phyloP scores from a whole-genome alignment of 208 protist species.

The Trichomonas vaginalis region DNA sequence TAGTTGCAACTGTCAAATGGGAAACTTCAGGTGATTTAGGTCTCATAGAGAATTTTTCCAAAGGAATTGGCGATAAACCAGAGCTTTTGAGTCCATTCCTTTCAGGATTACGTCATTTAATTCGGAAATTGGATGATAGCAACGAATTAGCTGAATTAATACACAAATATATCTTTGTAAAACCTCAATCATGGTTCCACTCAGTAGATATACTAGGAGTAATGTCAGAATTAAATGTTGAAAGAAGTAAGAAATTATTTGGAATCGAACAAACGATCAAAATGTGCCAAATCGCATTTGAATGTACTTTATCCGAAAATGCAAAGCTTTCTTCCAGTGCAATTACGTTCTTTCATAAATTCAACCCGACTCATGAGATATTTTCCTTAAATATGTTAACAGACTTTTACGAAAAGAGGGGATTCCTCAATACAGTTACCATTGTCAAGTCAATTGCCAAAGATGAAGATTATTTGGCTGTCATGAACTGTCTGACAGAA shows the following conservation, averaged over 20 bases:
- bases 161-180: neutral
- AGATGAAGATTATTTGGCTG: neutral
- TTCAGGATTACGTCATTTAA: neutral
- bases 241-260: neutral
- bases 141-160: neutral
- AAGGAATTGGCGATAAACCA: neutral
- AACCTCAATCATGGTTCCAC: neutral
- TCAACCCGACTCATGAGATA: neutral
- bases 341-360: neutral
- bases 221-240: neutral
- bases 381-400: neutral
- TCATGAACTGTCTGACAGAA: neutral
- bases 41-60: neutral
- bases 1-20: neutral
- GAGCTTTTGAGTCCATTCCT: neutral
- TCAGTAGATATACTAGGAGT: neutral
- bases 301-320: neutral
- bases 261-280: neutral
- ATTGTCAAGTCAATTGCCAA: neutral
- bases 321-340: neutral
- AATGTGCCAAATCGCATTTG: neutral
- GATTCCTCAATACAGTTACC: neutral
- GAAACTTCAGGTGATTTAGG: neutral
- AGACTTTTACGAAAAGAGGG: neutral
- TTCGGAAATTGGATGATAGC: neutral